Evolutionary conservation across 1,139 yeast genomes (phyloP).

Genomic region (Saccharomycopsis phalli): DNA sequence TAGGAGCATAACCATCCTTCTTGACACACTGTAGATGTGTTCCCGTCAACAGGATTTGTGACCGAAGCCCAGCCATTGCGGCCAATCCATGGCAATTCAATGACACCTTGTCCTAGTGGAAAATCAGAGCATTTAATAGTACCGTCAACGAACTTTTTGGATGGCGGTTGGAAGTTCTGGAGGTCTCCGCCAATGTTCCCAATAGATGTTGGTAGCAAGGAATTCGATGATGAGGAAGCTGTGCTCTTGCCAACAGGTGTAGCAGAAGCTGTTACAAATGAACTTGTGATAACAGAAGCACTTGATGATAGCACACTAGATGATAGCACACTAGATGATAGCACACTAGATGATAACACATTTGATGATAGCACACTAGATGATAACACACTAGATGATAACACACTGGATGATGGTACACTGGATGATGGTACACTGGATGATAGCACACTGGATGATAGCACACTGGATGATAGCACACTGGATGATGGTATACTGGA

Average conservation of each 20-base stretch:
- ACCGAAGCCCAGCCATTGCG: conserved; percentile 72
- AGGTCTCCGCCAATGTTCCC: conserved; percentile 48
- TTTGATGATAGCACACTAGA: too few relatives aligned
- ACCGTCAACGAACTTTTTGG: conserved; percentile 53
- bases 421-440: too few relatives aligned
- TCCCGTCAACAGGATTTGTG: conserved; percentile 46
- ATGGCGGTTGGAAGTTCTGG: conserved; percentile 41
- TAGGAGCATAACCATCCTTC: conserved; percentile 78
- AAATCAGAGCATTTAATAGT: conserved; percentile 48
- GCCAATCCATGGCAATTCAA: conserved; percentile 48
- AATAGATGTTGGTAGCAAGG: conserved; percentile 1
- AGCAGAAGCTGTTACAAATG: not conserved
- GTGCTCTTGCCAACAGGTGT: too few relatives aligned
- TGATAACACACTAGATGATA: too few relatives aligned
- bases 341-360: too few relatives aligned
- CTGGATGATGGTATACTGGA: too few relatives aligned
- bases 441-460: too few relatives aligned
- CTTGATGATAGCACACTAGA: too few relatives aligned
- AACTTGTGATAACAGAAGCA: too few relatives aligned
- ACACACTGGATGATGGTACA: too few relatives aligned
- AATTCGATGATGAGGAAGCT: not conserved
- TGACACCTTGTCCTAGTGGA: conserved; percentile 69
- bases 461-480: too few relatives aligned
- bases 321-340: too few relatives aligned
- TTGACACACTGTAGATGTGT: conserved; percentile 57